Percentiles rank a stretch among this genome's conserved stretches.
These are phyloP conservation scores for Diplodia mutila DNA, from an alignment of 2,329 filamentous ascomycete species.

Conservation along the genomic window DNA sequence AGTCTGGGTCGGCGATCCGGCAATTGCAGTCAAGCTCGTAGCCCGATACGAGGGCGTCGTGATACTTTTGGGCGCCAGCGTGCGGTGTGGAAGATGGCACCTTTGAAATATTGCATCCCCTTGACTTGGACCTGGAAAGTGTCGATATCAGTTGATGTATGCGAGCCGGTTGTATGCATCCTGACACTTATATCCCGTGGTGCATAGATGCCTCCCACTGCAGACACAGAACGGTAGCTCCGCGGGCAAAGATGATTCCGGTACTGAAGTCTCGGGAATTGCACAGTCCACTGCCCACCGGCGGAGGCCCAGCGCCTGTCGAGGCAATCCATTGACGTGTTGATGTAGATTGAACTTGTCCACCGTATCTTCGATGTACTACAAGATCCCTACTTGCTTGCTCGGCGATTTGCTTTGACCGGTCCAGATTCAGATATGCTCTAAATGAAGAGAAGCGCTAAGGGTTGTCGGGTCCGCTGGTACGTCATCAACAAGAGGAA, in stretches of 20 bases:
- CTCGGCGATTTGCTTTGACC: constrained; percentile 42
- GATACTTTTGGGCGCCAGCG: constrained; percentile 36
- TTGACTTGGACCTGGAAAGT: constrained; percentile 28
- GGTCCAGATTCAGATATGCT: constrained; percentile 48
- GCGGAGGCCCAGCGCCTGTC: constrained; percentile 32
- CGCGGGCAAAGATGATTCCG: constrained; percentile 29
- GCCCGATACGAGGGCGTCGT: constrained; percentile 79
- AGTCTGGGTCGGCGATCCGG: constrained; percentile 32
- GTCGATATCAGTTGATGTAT: background rate
- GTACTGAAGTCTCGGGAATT: background rate
- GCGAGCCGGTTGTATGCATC: no score
- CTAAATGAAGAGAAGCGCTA: constrained; percentile 49
- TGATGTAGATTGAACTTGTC: constrained; percentile 40
- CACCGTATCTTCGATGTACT: constrained; percentile 35
- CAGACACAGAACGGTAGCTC: constrained; percentile 37
- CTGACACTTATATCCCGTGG: constrained; percentile 31
- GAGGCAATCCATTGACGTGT: constrained; percentile 30
- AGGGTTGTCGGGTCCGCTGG: background rate
- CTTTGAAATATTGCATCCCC: constrained; percentile 36
- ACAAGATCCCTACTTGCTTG: constrained; percentile 44
- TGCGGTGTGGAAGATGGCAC: constrained; percentile 37
- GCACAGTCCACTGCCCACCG: background rate
- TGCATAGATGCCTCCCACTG: constrained; percentile 37
- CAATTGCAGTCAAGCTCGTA: constrained; percentile 71
- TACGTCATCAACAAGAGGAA: constrained; percentile 27